Percentiles rank a stretch among this genome's conserved stretches.
These are phyloP conservation scores for Achlya hypogyna DNA, from an alignment of 352 stramenopile species.

Conservation along the genomic window DNA sequence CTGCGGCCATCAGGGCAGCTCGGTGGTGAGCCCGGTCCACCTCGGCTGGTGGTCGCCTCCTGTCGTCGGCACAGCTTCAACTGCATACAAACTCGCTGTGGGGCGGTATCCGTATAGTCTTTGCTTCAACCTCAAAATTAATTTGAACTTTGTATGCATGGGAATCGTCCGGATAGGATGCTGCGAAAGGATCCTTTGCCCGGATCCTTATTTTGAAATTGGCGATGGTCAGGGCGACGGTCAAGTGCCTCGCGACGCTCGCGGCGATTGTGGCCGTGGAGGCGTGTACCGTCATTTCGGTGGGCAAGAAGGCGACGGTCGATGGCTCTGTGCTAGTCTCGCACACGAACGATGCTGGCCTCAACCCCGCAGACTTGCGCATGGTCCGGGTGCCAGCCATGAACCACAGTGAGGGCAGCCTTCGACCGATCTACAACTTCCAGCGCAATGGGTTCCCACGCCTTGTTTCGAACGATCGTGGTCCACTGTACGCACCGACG, in stretches of 20 bases:
- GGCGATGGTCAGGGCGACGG: neutral
- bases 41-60: no score
- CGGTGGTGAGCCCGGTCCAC: no score
- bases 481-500: constrained; percentile 45
- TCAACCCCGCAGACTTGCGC: constrained; percentile 76
- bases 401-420: constrained; percentile 34
- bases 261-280: neutral
- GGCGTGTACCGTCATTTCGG: constrained; percentile 82
- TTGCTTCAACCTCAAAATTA: neutral
- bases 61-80: no score
- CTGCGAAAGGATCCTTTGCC: neutral
- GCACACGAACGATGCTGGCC: constrained; percentile 78
- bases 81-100: neutral
- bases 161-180: neutral
- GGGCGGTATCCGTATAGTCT: neutral
- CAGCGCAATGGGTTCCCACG: constrained; percentile 53
- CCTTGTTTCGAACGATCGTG: constrained; percentile 61
- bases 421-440: constrained; percentile 32
- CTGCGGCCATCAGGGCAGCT: no score
- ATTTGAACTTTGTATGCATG: neutral
- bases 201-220: neutral
- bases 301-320: constrained; percentile 59
- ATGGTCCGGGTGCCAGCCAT: constrained; percentile 85
- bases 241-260: neutral
- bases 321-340: constrained; percentile 83